Evolutionary conservation across 2,329 filamentous ascomycete genomes (phyloP).

Genomic region (Teratosphaeria viscida): DNA sequence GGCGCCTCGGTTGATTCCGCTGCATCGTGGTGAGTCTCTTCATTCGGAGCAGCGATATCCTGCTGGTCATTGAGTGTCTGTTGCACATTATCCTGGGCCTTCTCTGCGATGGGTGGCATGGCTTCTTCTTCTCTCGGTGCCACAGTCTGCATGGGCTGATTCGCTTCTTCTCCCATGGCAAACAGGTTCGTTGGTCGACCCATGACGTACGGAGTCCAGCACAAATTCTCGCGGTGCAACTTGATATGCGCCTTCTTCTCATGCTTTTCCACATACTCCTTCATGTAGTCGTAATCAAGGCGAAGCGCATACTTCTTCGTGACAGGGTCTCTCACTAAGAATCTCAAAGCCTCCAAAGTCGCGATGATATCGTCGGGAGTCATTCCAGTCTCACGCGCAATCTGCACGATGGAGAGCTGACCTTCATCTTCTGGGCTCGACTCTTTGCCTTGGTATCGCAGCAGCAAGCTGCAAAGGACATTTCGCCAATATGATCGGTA

Average conservation of each 20-base stretch:
- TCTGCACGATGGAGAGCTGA: slow-evolving; percentile 45
- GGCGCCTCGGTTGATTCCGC: slow-evolving; percentile 13
- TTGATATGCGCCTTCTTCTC: slow-evolving; percentile 80
- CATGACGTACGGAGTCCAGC: slow-evolving; percentile 98
- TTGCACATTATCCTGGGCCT: slow-evolving; percentile 36
- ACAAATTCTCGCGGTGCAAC: slow-evolving; percentile 67
- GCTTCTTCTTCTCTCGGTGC: slow-evolving; percentile 64
- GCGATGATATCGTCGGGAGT: slow-evolving; percentile 94
- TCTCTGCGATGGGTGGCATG: slow-evolving; percentile 37
- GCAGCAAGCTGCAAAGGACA: slow-evolving; percentile 73
- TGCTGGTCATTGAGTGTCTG: slow-evolving; percentile 17
- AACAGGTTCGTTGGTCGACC: slow-evolving; percentile 46
- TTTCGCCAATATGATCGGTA: slow-evolving; percentile 97
- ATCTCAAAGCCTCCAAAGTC: slow-evolving; percentile 78
- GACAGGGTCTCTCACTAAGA: slow-evolving; percentile 77
- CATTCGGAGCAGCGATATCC: slow-evolving; percentile 1
- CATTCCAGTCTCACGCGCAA: slow-evolving; percentile 86
- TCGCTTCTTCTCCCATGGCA: slow-evolving; percentile 27
- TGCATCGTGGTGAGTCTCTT: slow-evolving; percentile 1
- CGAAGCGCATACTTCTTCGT: slow-evolving; percentile 84
- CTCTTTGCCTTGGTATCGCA: slow-evolving; percentile 44
- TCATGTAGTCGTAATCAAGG: slow-evolving; percentile 75
- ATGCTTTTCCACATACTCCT: slow-evolving; percentile 79
- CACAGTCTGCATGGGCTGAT: slow-evolving; percentile 58
- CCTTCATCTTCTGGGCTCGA: background rate